phyloP scores from a whole-genome alignment of 108 stramenopile species.

The Cyclotella kingstonii region DNA sequence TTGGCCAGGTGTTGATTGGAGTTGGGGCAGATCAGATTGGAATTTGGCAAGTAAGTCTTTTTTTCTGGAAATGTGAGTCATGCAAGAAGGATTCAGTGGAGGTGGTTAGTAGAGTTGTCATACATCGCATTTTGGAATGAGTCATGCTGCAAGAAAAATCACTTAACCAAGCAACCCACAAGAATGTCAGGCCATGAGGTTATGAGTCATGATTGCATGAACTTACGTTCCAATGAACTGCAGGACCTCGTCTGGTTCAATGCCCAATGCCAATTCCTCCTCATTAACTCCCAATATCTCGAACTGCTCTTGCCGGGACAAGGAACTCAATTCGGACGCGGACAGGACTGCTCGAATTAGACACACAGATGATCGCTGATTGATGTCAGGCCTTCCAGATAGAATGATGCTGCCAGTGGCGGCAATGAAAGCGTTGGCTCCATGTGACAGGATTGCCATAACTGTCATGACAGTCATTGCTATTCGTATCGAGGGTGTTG shows the following conservation, averaged over 20 bases:
- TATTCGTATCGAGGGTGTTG: too few species aligned
- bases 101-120: not conserved
- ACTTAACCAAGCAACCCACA: too few species aligned
- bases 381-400: not conserved
- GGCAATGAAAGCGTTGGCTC: too few species aligned
- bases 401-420: too few species aligned
- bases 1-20: constrained; percentile 31
- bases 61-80: constrained; percentile 56
- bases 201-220: too few species aligned
- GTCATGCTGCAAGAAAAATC: too few species aligned
- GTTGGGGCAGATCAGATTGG: constrained; percentile 54
- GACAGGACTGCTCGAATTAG: constrained; percentile 21
- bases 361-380: not conserved
- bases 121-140: not conserved
- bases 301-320: constrained; percentile 22
- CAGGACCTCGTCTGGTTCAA: constrained; percentile 68
- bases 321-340: constrained; percentile 14
- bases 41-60: constrained; percentile 68
- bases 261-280: constrained; percentile 71
- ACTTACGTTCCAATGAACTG: constrained; percentile 83
- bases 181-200: too few species aligned
- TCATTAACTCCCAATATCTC: constrained; percentile 33
- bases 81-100: not conserved
- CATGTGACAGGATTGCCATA: too few species aligned
- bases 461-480: too few species aligned